phyloP scores from a whole-genome alignment of 257 asterid genomes.

The Plantago ovata region DNA sequence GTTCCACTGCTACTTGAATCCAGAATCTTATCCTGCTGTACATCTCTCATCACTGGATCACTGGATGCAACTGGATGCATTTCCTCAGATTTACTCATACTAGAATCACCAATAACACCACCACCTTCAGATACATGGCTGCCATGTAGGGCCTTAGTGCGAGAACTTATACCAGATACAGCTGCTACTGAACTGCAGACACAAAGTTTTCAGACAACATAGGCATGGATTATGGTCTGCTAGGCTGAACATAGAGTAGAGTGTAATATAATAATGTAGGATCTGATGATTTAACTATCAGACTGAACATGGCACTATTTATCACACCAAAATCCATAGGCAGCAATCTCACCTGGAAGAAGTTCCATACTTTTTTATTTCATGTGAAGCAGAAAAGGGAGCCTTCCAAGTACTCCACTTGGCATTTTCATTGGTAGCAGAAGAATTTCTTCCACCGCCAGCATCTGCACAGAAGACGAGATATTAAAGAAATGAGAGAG shows the following conservation, averaged over 20 bases:
- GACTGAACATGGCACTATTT: conserved; percentile 35
- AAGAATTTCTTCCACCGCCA: conserved; percentile 56
- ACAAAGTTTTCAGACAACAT: no score
- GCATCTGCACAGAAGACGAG: conserved; percentile 38
- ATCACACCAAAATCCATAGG: conserved; percentile 19
- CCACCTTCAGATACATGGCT: conserved; percentile 26
- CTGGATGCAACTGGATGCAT: conserved; percentile 24
- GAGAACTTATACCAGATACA: conserved; percentile 30
- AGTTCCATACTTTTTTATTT: conserved; percentile 38
- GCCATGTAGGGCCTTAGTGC: conserved; percentile 29
- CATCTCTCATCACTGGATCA: conserved; percentile 25
- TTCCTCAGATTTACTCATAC: conserved; percentile 32
- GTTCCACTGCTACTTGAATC: conserved; percentile 25
- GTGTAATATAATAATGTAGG: no score
- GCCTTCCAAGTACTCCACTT: conserved; percentile 38
- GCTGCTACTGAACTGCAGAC: no score
- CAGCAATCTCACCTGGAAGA: conserved; percentile 45
- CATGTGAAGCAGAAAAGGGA: conserved; percentile 38
- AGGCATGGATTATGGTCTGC: no score
- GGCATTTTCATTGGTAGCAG: conserved; percentile 45
- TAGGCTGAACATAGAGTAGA: no score
- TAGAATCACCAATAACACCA: conserved; percentile 23
- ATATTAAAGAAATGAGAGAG: conserved; percentile 16
- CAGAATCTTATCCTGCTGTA: conserved; percentile 29
- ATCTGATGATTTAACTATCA: no score